Evolutionary conservation across 2,329 filamentous ascomycete species (phyloP).

Genomic region (Talaromyces sp.): DNA sequence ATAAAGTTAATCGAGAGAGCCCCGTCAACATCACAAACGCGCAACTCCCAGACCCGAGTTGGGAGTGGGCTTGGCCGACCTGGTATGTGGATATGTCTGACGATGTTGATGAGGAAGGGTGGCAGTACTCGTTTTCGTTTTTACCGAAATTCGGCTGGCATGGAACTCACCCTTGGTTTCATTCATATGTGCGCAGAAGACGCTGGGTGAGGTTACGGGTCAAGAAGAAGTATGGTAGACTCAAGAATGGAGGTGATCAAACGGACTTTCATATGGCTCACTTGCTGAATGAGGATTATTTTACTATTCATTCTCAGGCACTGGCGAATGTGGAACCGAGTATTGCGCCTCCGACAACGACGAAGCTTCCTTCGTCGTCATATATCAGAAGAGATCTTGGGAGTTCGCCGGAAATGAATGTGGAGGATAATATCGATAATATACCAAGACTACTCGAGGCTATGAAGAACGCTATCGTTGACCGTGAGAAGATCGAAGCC

Average conservation of each 20-base stretch:
- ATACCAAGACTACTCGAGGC: constrained; percentile 66
- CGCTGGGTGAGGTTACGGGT: constrained; percentile 82
- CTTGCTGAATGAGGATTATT: constrained; percentile 73
- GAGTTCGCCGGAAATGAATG: constrained; percentile 45
- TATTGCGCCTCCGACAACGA: constrained; percentile 23
- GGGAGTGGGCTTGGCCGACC: constrained; percentile 79
- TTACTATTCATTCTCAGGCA: constrained; percentile 64
- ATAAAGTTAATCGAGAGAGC: constrained; percentile 55
- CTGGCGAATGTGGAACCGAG: constrained; percentile 44
- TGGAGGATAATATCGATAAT: constrained; percentile 57
- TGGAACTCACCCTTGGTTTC: constrained; percentile 82
- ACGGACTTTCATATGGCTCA: constrained; percentile 50
- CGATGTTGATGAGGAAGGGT: constrained; percentile 83
- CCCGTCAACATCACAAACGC: constrained; percentile 75
- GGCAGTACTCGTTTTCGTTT: constrained; percentile 95
- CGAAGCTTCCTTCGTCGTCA: constrained; percentile 23
- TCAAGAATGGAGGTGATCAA: constrained; percentile 26
- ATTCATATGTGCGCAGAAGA: constrained; percentile 86
- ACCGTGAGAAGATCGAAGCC: constrained; percentile 85
- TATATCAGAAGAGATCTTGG: constrained; percentile 37
- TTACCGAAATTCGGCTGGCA: constrained; percentile 76
- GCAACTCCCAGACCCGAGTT: constrained; percentile 89
- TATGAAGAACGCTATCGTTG: constrained; percentile 70
- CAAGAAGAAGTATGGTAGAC: constrained; percentile 50
- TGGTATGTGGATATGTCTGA: constrained; percentile 77